Conservation (phyloP, 441 rosid species). For the Melastoma candidum region DNA sequence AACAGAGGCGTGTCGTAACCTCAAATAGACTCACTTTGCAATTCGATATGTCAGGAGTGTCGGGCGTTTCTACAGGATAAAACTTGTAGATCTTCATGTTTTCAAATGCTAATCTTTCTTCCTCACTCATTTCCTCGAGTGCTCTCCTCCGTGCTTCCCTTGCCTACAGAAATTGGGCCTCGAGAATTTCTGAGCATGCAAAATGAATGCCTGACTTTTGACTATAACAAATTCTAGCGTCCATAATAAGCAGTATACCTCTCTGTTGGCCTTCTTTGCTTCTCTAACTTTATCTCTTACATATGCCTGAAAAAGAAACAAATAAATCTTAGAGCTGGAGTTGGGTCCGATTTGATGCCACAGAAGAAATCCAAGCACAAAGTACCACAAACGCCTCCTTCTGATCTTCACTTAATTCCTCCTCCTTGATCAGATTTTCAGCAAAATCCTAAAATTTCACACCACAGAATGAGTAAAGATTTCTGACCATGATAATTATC, state of each 20-base stretch:
- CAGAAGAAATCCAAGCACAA: conserved; percentile 5
- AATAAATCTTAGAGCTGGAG: conserved; percentile 5
- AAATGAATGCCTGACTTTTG: no score
- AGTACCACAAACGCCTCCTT: conserved; percentile 72
- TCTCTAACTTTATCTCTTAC: conserved; percentile 71
- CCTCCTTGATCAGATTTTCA: conserved; percentile 46
- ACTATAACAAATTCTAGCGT: not conserved
- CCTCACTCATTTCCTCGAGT: conserved; percentile 60
- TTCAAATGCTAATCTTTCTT: conserved; percentile 43
- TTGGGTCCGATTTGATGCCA: not conserved
- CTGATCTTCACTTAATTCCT: conserved; percentile 59
- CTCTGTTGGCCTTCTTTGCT: conserved; percentile 75
- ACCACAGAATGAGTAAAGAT: not conserved
- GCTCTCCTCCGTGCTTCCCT: conserved; percentile 64
- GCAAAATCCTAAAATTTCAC: conserved; percentile 48
- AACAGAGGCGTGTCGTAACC: no score
- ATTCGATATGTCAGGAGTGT: conserved; percentile 60
- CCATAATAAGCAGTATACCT: conserved; percentile 31
- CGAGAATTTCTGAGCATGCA: not conserved
- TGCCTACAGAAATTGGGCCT: conserved; percentile 31
- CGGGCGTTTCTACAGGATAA: conserved; percentile 59
- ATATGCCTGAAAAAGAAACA: conserved; percentile 42
- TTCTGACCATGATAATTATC: conserved; percentile 10
- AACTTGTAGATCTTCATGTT: conserved; percentile 76
- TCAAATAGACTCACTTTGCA: conserved; percentile 34